Conservation (phyloP, 495 filamentous ascomycete genomes). For the Podospora bellae-mahoneyi region DNA sequence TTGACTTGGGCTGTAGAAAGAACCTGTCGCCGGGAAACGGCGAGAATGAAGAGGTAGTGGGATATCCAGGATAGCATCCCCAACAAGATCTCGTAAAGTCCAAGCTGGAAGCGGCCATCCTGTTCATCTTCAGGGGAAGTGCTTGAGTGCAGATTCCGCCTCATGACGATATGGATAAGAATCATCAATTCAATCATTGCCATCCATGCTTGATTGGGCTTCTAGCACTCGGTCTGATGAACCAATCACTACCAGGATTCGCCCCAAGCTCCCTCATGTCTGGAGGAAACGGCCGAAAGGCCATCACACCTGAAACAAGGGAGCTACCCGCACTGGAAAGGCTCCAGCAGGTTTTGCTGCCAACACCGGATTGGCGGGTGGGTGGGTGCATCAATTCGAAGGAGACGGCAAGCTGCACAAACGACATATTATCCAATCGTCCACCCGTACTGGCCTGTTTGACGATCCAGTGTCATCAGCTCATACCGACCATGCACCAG, state of each 20-base stretch:
- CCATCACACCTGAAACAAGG: constrained; percentile 36
- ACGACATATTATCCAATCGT: constrained; percentile 29
- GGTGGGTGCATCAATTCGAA: constrained; percentile 30
- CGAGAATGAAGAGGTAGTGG: not conserved
- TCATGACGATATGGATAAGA: not conserved
- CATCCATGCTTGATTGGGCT: constrained; percentile 8
- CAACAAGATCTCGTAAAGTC: constrained; percentile 11
- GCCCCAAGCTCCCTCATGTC: constrained; percentile 12
- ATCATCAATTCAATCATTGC: constrained; percentile 9
- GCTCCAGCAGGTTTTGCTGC: constrained; percentile 17
- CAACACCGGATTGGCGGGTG: constrained; percentile 32
- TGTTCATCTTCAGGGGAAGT: constrained; percentile 10
- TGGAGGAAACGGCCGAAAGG: constrained; percentile 37
- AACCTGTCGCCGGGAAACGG: not conserved
- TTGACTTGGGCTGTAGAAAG: not conserved
- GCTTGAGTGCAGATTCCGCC: constrained; percentile 8
- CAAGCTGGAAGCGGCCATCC: constrained; percentile 6
- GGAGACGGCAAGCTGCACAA: constrained; percentile 40
- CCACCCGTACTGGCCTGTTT: constrained; percentile 19
- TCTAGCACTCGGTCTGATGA: constrained; percentile 1
- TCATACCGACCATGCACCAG: constrained; percentile 30
- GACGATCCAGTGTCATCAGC: constrained; percentile 22
- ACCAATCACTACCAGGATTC: constrained; percentile 26
- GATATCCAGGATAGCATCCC: not conserved
- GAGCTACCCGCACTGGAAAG: constrained; percentile 22